Conservation (phyloP, 1,284 basidiomycete species). For the Trametes pubescens region DNA sequence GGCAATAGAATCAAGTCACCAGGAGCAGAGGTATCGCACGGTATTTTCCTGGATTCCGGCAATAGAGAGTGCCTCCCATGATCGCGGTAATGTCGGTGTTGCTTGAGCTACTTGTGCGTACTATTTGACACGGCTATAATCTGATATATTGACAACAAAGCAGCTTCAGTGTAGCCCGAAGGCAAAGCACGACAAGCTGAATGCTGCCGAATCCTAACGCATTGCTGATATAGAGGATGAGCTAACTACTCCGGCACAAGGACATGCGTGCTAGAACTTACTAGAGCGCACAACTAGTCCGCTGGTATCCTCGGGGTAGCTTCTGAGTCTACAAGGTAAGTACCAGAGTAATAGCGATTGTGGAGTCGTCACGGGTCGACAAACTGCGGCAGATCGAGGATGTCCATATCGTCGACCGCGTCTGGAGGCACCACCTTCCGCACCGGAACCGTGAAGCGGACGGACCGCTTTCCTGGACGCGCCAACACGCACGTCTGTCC, state of each 20-base stretch:
- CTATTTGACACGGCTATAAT: no score
- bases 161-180: no score
- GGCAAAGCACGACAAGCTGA: no score
- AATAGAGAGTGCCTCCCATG: background rate
- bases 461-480: background rate
- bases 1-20: background rate
- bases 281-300: no score
- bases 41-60: background rate
- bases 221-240: no score
- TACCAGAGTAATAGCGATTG: background rate
- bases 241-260: no score
- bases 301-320: no score
- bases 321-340: no score
- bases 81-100: slow-evolving; percentile 15
- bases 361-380: background rate
- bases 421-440: background rate
- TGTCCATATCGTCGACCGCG: background rate
- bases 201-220: no score
- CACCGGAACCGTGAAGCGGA: slow-evolving; percentile 1
- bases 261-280: no score
- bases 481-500: background rate
- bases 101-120: no score
- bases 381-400: background rate
- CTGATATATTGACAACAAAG: no score
- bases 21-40: background rate